These are phyloP conservation scores for Prunus dulcis DNA, from an alignment of 306 rosid genomes.

Conservation along the genomic window DNA sequence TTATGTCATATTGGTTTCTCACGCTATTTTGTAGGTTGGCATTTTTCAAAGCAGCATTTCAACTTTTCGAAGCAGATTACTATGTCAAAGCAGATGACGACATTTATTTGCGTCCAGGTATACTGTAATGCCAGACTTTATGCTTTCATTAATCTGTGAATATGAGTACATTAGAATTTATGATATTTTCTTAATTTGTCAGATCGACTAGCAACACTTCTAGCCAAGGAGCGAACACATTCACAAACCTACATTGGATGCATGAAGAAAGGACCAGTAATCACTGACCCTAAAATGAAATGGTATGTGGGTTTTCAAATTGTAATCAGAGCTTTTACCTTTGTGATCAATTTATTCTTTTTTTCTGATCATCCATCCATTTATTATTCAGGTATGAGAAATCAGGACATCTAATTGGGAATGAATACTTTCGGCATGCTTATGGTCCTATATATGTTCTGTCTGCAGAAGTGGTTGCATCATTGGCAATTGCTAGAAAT, in stretches of 20 bases:
- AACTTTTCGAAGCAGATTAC: slow-evolving; percentile 37
- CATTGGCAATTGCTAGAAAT: slow-evolving; percentile 35
- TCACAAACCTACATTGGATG: slow-evolving; percentile 40
- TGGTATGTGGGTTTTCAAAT: slow-evolving; percentile 19
- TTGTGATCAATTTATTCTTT: neutral
- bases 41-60: slow-evolving; percentile 35
- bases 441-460: slow-evolving; percentile 40
- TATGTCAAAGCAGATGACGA: slow-evolving; percentile 40
- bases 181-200: slow-evolving; percentile 12
- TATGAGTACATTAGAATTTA: neutral
- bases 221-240: slow-evolving; percentile 34
- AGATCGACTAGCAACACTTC: slow-evolving; percentile 38
- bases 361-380: neutral
- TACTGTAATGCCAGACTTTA: neutral
- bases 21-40: slow-evolving; percentile 21
- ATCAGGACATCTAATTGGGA: slow-evolving; percentile 34
- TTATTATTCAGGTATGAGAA: slow-evolving; percentile 35
- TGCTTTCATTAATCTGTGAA: neutral
- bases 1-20: neutral
- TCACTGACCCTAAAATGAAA: slow-evolving; percentile 33
- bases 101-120: slow-evolving; percentile 44
- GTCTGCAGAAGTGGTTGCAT: slow-evolving; percentile 34
- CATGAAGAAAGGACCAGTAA: slow-evolving; percentile 46
- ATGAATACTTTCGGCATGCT: slow-evolving; percentile 35
- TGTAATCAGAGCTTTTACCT: neutral